A percentile compares a stretch with the other conserved stretches of the same genome.
Evolutionary conservation across 2,329 filamentous ascomycete genomes (phyloP).

Genomic region (Aspergillus ochraceus): DNA sequence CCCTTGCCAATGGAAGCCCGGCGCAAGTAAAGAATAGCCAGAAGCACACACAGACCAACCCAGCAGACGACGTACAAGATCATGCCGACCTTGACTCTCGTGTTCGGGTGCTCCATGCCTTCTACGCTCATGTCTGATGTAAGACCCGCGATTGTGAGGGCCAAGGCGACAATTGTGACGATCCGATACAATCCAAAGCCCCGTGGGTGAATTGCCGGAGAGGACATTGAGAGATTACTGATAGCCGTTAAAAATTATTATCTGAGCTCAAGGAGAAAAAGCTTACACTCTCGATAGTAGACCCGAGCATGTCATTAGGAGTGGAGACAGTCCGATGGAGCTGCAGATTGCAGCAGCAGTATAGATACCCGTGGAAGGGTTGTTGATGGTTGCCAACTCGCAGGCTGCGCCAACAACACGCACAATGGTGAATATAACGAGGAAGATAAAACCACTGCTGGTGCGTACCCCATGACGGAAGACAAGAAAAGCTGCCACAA

Average conservation of each 20-base stretch:
- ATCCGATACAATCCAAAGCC: neutral
- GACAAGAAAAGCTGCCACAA: neutral
- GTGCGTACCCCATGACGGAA: neutral
- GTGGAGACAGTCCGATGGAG: neutral
- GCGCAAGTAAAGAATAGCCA: neutral
- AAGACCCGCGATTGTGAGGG: neutral
- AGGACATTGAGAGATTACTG: neutral
- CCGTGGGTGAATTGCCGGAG: neutral
- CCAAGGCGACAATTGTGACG: neutral
- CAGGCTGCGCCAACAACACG: neutral
- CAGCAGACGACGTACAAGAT: neutral
- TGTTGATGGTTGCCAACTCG: neutral
- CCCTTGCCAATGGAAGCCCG: neutral
- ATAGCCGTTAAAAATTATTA: neutral
- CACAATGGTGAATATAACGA: neutral
- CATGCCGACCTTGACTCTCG: neutral
- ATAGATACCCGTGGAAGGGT: neutral
- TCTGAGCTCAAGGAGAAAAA: neutral
- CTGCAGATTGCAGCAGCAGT: neutral
- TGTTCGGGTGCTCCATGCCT: neutral
- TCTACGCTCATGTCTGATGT: neutral
- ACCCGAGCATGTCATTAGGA: neutral
- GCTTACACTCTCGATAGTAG: neutral
- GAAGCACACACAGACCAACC: neutral
- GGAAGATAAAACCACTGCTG: neutral